phyloP scores from a whole-genome alignment of 2,329 filamentous ascomycete genomes.

The Pestalotiopsis sp. region DNA sequence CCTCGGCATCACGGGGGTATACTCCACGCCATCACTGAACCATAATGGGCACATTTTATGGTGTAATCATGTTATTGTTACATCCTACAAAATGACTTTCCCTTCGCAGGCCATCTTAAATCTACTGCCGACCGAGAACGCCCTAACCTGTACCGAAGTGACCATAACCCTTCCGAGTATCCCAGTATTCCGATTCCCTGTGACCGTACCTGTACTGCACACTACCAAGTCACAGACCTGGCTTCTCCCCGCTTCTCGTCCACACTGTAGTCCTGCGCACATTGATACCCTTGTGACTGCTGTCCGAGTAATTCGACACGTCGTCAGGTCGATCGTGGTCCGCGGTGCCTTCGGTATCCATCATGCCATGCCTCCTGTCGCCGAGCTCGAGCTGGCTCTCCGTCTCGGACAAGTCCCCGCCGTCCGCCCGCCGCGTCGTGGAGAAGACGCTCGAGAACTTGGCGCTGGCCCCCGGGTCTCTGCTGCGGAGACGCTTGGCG shows the following conservation, averaged over 20 bases:
- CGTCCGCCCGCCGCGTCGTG: neutral
- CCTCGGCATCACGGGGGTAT: too few species aligned
- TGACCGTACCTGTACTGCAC: too few species aligned
- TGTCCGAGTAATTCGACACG: neutral
- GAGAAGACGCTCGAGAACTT: conserved; percentile 3
- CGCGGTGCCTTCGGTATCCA: conserved; percentile 1
- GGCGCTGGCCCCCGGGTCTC: neutral
- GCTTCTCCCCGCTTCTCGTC: neutral
- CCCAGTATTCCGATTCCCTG: too few species aligned
- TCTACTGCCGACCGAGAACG: too few species aligned
- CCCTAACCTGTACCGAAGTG: too few species aligned
- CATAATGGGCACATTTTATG: too few species aligned
- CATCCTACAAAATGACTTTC: too few species aligned
- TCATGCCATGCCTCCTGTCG: neutral
- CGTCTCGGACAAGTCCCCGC: neutral
- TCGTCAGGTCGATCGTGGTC: neutral
- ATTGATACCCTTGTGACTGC: neutral
- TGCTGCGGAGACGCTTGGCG: neutral
- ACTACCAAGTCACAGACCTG: neutral
- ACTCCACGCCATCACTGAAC: too few species aligned
- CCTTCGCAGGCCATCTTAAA: too few species aligned
- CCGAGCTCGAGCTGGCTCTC: conserved; percentile 11
- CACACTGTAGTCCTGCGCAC: neutral
- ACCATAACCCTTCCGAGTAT: too few species aligned
- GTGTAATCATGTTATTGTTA: too few species aligned